Evolutionary conservation across 179 eudicot species (phyloP).

Genomic region (Nepenthes alata): DNA sequence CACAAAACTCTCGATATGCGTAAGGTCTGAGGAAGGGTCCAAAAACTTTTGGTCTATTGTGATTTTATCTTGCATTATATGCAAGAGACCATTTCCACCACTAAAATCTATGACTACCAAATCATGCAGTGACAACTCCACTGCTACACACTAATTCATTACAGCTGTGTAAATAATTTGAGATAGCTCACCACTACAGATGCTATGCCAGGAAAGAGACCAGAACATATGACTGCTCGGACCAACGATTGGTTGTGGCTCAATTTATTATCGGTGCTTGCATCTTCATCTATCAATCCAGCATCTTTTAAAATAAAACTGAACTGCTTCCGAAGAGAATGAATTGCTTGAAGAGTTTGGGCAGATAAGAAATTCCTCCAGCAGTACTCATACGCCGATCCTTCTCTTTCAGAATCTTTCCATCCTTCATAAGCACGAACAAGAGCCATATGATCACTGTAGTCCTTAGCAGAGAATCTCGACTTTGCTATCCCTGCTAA

Average conservation of each 20-base stretch:
- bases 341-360: conserved; percentile 98
- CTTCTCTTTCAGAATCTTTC: conserved; percentile 99
- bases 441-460: conserved; percentile 99
- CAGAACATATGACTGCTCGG: conserved; percentile 95
- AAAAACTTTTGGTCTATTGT: too few species aligned
- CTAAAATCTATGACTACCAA: too few species aligned
- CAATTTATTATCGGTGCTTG: conserved; percentile 53
- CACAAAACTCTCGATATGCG: too few species aligned
- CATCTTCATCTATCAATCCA: conserved; percentile 57
- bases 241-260: conserved; percentile 93
- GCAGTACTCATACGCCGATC: conserved; percentile 92
- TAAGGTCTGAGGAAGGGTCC: too few species aligned
- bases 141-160: too few species aligned
- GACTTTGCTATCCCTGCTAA: conserved; percentile 95
- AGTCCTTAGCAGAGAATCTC: conserved; percentile 97
- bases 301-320: conserved; percentile 75
- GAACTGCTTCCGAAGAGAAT: conserved; percentile 92
- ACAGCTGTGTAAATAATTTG: background rate
- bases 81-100: too few species aligned
- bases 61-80: too few species aligned
- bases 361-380: conserved; percentile 98
- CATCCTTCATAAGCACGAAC: conserved; percentile 99
- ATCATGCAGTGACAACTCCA: too few species aligned
- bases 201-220: conserved; percentile 91
- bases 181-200: conserved; percentile 78